These are phyloP conservation scores for Helenozyma rhizophorensis DNA, from an alignment of 805 yeast species.

Conservation along the genomic window DNA sequence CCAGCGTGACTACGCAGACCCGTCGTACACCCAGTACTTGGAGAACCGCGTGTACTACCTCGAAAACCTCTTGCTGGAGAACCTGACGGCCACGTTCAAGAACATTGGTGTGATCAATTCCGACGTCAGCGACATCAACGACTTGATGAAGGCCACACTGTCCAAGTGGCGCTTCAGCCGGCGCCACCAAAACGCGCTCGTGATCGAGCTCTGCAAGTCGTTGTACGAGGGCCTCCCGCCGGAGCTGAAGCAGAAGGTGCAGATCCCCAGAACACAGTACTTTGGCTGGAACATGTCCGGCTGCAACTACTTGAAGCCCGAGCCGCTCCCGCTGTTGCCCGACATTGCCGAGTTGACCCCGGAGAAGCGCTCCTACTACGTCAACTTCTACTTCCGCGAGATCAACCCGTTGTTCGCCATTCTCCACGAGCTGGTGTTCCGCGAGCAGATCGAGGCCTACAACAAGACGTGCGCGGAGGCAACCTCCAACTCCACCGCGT, in stretches of 20 bases:
- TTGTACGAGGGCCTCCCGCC: constrained; percentile 29
- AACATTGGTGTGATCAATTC: constrained; percentile 9
- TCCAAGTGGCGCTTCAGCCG: constrained; percentile 46
- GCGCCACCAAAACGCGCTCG: constrained; percentile 42
- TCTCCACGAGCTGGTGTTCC: constrained; percentile 49
- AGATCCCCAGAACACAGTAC: constrained; percentile 53
- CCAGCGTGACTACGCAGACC: neutral
- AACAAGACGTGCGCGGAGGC: constrained; percentile 8
- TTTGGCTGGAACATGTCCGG: constrained; percentile 70
- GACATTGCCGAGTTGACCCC: constrained; percentile 10
- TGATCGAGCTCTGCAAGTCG: constrained; percentile 28
- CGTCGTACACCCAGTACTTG: constrained; percentile 16
- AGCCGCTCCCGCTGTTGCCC: constrained; percentile 31
- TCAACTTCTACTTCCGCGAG: constrained; percentile 42
- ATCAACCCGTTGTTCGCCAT: constrained; percentile 52
- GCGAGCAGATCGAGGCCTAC: constrained; percentile 42
- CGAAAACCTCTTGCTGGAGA: constrained; percentile 18
- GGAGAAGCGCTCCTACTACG: constrained; percentile 13
- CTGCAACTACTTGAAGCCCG: constrained; percentile 40
- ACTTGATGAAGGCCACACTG: constrained; percentile 15
- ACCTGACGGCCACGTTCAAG: neutral
- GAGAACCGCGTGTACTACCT: constrained; percentile 40
- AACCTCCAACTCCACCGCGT: constrained; percentile 33
- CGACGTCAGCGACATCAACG: constrained; percentile 19
- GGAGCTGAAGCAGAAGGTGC: constrained; percentile 29